A percentile compares a stretch with the other conserved stretches of the same genome.
These are phyloP conservation scores for Ogataea populi-albae DNA, from an alignment of 805 yeast species.

Conservation along the genomic window DNA sequence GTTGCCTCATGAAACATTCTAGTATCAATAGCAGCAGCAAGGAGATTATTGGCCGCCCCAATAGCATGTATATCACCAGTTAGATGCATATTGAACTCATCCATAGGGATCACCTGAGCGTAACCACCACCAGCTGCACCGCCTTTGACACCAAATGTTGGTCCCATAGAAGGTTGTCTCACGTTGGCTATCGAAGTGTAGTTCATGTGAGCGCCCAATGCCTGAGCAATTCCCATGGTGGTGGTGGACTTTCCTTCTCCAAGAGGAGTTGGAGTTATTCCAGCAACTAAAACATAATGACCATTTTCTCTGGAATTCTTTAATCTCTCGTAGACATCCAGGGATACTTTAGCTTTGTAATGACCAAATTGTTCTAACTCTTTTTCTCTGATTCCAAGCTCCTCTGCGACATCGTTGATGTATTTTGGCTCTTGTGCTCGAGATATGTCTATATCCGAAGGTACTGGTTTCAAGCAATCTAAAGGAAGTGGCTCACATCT, in stretches of 20 bases:
- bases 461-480: conserved; percentile 62
- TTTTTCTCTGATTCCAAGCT: conserved; percentile 61
- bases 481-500: conserved; percentile 56
- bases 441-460: conserved; percentile 77
- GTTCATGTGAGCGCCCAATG: conserved; percentile 71
- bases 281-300: conserved; percentile 72
- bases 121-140: conserved; percentile 93
- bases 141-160: conserved; percentile 84
- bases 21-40: conserved; percentile 85
- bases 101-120: conserved; percentile 86
- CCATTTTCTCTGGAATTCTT: conserved; percentile 58
- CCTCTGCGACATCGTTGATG: conserved; percentile 64
- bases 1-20: conserved; percentile 82
- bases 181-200: conserved; percentile 75
- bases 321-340: conserved; percentile 61
- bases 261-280: conserved; percentile 82
- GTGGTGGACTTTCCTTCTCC: conserved; percentile 88
- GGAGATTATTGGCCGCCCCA: conserved; percentile 73
- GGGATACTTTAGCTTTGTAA: conserved; percentile 72
- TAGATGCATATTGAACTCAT: conserved; percentile 80
- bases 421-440: conserved; percentile 71
- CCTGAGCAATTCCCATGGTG: conserved; percentile 79
- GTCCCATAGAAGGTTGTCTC: conserved; percentile 88
- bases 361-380: conserved; percentile 76
- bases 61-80: conserved; percentile 88